These are phyloP conservation scores for Cryptococcus sp. DNA, from an alignment of 1,284 basidiomycete species.

Conservation along the genomic window DNA sequence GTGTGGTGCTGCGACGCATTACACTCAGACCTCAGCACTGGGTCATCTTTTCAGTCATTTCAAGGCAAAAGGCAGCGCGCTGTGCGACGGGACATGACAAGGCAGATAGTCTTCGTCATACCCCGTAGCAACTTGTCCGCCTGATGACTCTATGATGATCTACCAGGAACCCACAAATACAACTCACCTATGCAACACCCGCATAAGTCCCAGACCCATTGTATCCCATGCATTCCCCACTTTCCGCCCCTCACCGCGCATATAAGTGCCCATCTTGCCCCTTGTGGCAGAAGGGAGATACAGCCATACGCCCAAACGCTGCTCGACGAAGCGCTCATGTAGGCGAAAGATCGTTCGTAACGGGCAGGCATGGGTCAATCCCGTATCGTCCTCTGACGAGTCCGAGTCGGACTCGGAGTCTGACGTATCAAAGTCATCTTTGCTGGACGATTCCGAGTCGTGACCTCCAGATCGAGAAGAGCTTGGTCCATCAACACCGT, in stretches of 20 bases:
- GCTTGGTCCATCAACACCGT: neutral
- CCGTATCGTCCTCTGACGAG: constrained; percentile 9
- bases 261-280: constrained; percentile 33
- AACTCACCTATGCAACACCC: constrained; percentile 32
- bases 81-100: neutral
- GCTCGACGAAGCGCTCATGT: constrained; percentile 42
- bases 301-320: constrained; percentile 38
- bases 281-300: constrained; percentile 17
- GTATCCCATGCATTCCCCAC: constrained; percentile 39
- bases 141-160: neutral
- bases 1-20: constrained; percentile 11
- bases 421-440: constrained; percentile 21
- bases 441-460: neutral
- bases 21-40: neutral
- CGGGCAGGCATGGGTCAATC: constrained; percentile 24
- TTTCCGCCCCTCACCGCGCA: constrained; percentile 30
- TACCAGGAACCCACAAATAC: neutral
- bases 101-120: neutral
- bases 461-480: neutral
- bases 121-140: neutral
- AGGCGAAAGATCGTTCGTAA: constrained; percentile 33
- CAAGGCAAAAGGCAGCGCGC: too few species aligned
- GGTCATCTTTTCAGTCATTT: too few species aligned
- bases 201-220: constrained; percentile 29
- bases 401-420: constrained; percentile 28